Evolutionary conservation across 1,139 yeast species (phyloP), one percentile per base, ranked within the genome.

Genomic region (Pichia sp.): DNA sequence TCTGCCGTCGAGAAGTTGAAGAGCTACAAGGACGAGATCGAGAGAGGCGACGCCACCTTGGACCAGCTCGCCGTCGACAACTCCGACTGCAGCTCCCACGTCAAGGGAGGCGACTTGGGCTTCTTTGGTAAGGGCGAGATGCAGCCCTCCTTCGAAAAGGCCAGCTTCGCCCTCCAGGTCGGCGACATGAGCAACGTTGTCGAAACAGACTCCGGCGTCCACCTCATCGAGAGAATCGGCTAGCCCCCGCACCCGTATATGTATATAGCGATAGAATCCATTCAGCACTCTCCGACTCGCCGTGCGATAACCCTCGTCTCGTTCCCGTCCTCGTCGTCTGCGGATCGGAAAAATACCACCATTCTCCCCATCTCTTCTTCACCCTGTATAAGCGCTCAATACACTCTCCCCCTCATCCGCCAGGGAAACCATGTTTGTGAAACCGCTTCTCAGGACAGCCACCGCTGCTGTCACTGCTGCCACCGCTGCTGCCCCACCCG

Each of bases 111-210:
- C 47, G 99, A 93, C 69, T 76, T 93, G 64, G 99, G 99, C 0
- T 83, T 74, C 67, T 93, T 93, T 67, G 90, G 88, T 26, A 82
- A 79, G 57, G 97, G 97, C 42, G 92, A 86, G 65, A 93, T 93
- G 99, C 98, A 93, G 69, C 96, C 96, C 48, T 75, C 85, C 56
- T 93, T 93, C 67, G 99, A 93, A 69, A 84, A 84, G 58, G 96
- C 95, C 2, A 86, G 97, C 0, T 92, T 87, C 68, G 84, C 73
- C 8, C 75, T 93, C 62, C 82, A 88, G 62, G 84, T 90, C 10
- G 97, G 96, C 16, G 95, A 90, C 67, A 71, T 88, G 53, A 86
- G 96, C 66, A 87, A 82, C 52, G 81, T 90, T 26, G 85, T 93
- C 11, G 97, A 90, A 71, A 83, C 93, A 11, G 96, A 87, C 63